Evolutionary conservation across 169 alveolate species (phyloP), one percentile per base, ranked within the genome.

Genomic region (Plasmodium blacklocki): DNA sequence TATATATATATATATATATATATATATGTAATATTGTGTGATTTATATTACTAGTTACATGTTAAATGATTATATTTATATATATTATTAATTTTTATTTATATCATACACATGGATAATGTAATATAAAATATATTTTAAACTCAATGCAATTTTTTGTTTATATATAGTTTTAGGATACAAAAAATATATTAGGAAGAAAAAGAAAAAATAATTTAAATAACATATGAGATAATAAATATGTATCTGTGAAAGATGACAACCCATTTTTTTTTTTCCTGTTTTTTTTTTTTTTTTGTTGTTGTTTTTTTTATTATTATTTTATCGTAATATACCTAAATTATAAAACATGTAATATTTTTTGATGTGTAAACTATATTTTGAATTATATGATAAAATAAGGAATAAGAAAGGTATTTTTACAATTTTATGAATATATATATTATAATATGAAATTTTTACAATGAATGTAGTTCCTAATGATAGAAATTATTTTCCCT

Each of bases 131-230:
- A 39, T 39, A 39, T 39, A 49, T 66, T 64, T 49, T 56, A 58
- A 49, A 39, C 23, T 45, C 60, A 78, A 29, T 73, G n/a, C 14
- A 78, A 66, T 78, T 78, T 78, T 76, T 78, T 39, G 6, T 39
- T 78, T 64, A 18, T 63, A 43, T 54, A 66, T 59, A 19, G 18
- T 78, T 64, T 78, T 66, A 66, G 63, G 43, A 64, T 78, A 67
- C 89, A 64, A 68, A 50, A 50, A 21, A 59, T n/a, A 66, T 64
- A 32, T 59, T 49, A 78, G 29, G 47, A 74, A 60, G 21, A 60
- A 73, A 45, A 60, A 56, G 23, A 74, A 52, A 70, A 71, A 66
- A 78, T 39, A 78, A 64, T 18, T 39, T 49, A n/a, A 21, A 76
- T 21, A 14, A 58, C 3, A 78, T 76, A 64, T 54, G 54, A 43